A percentile compares a stretch with the other conserved stretches of the same genome.
Evolutionary conservation across 345 rosid species (phyloP).

Genomic region (Triadica sebifera): DNA sequence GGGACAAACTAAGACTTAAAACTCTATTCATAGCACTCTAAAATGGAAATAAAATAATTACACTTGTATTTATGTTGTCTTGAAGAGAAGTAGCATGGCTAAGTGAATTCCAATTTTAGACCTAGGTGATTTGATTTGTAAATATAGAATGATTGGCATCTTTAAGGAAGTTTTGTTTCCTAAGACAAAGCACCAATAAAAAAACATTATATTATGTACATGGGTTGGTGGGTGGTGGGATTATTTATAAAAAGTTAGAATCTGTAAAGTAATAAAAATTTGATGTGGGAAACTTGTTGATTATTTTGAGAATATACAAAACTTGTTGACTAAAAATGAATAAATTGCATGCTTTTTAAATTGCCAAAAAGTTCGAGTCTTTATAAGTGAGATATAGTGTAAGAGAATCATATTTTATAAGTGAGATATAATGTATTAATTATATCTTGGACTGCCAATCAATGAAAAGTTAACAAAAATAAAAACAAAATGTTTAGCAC

Average conservation of each 20-base stretch:
- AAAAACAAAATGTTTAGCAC: background rate
- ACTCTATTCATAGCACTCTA: background rate
- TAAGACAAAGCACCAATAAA: constrained; percentile 22
- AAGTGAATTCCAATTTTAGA: background rate
- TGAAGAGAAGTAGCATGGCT: background rate
- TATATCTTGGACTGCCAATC: background rate
- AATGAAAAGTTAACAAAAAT: background rate
- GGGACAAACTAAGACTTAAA: background rate
- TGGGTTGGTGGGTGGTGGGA: constrained; percentile 18
- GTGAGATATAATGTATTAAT: background rate
- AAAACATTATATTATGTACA: background rate
- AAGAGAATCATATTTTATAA: background rate
- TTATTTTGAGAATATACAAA: background rate
- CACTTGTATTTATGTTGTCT: background rate
- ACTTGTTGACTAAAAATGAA: constrained; percentile 18
- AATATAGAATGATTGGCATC: constrained; percentile 32
- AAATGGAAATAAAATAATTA: constrained; percentile 2
- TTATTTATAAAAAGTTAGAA: constrained; percentile 22
- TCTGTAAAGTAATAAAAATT: constrained; percentile 10
- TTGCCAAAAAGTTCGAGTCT: background rate
- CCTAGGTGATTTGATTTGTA: constrained; percentile 16
- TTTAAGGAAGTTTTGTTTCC: constrained; percentile 39
- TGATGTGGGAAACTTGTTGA: background rate
- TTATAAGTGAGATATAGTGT: background rate
- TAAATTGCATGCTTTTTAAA: constrained; percentile 14